A percentile compares a stretch with the other conserved stretches of the same genome.
phyloP scores from a whole-genome alignment of 2,329 filamentous ascomycete species.

The Claviceps sp. region DNA sequence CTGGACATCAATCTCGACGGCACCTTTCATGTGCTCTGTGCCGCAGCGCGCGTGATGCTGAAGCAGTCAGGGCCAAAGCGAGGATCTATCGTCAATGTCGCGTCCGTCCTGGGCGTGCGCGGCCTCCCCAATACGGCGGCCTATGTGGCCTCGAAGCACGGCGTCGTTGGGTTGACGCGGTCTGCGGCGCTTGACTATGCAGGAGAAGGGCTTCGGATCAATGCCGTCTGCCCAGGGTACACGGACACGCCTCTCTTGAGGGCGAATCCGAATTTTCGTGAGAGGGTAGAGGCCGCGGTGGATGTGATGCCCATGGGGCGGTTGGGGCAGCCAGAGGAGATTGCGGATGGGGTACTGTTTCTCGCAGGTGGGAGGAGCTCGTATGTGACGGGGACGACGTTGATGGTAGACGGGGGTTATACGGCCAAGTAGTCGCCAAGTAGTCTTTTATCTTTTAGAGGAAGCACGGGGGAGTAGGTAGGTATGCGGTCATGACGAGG shows the following conservation, averaged over 20 bases:
- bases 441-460: neutral
- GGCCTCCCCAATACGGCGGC: conserved; percentile 24
- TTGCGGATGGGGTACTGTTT: conserved; percentile 38
- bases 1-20: conserved; percentile 30
- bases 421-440: conserved; percentile 6
- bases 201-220: conserved; percentile 39
- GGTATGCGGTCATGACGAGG: too few relatives aligned
- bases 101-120: conserved; percentile 32
- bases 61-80: neutral
- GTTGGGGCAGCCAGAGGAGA: conserved; percentile 34
- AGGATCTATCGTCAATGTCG: neutral
- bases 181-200: conserved; percentile 40
- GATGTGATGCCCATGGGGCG: conserved; percentile 29
- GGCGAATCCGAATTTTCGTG: neutral
- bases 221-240: conserved; percentile 45
- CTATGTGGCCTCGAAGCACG: conserved; percentile 41
- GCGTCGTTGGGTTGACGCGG: conserved; percentile 38
- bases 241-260: conserved; percentile 27
- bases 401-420: conserved; percentile 35
- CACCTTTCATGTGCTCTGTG: conserved; percentile 28
- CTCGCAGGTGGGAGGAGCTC: conserved; percentile 39
- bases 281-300: neutral
- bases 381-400: conserved; percentile 34
- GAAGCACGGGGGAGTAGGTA: too few relatives aligned
- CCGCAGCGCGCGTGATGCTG: neutral